Evolutionary conservation across 2,329 filamentous ascomycete genomes (phyloP).

Genomic region (Xylaria sp.): DNA sequence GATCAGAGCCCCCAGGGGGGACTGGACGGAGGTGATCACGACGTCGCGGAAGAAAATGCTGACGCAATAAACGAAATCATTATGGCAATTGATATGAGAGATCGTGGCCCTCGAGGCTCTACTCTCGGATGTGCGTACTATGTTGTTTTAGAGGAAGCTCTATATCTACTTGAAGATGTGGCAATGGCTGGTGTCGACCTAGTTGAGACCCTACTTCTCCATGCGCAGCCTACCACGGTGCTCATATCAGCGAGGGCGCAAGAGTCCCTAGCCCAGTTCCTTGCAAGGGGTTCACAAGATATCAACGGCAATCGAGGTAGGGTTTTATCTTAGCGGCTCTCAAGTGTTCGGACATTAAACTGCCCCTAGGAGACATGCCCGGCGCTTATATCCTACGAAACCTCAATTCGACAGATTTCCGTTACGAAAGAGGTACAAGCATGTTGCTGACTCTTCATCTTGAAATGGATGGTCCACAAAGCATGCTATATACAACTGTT

Average conservation of each 20-base stretch:
- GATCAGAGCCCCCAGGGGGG: slow-evolving; percentile 21
- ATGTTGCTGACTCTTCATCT: slow-evolving; percentile 67
- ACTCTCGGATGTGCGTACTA: slow-evolving; percentile 87
- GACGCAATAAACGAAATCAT: slow-evolving; percentile 68
- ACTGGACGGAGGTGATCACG: slow-evolving; percentile 26
- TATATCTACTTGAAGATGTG: slow-evolving; percentile 81
- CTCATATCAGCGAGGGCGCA: slow-evolving; percentile 57
- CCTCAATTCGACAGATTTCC: slow-evolving; percentile 75
- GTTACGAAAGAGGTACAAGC: slow-evolving; percentile 66
- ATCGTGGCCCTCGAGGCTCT: slow-evolving; percentile 52
- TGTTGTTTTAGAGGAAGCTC: slow-evolving; percentile 67
- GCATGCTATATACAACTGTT: slow-evolving; percentile 67
- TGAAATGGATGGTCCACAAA: slow-evolving; percentile 53
- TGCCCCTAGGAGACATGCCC: slow-evolving; percentile 42
- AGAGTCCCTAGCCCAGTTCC: slow-evolving; percentile 46
- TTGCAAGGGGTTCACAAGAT: slow-evolving; percentile 44
- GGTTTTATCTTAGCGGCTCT: neutral
- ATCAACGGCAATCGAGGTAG: slow-evolving; percentile 39
- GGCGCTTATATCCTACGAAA: slow-evolving; percentile 64
- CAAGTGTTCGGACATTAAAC: slow-evolving; percentile 21
- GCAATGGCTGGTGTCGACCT: slow-evolving; percentile 70
- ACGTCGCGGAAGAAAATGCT: slow-evolving; percentile 34
- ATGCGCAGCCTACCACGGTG: slow-evolving; percentile 61
- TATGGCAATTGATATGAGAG: slow-evolving; percentile 78
- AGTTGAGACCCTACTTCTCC: slow-evolving; percentile 64